Conservation (phyloP, 148 eudicot genomes). For the Vaccinium macrocarpon region DNA sequence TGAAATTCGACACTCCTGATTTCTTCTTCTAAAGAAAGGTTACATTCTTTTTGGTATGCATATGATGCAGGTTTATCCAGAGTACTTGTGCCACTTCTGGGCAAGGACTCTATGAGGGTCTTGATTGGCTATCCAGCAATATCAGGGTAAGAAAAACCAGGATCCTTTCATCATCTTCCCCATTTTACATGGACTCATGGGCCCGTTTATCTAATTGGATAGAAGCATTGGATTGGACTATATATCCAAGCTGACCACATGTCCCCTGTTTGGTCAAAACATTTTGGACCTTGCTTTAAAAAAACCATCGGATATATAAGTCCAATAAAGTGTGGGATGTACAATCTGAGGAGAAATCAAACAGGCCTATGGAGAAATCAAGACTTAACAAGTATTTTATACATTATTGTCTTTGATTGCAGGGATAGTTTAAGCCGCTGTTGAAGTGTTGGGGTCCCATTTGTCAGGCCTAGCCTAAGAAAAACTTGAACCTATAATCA, state of each 20-base stretch:
- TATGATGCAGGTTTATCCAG: slow-evolving; percentile 54
- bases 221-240: too few species aligned
- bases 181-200: background rate
- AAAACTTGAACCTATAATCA: background rate
- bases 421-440: slow-evolving; percentile 10
- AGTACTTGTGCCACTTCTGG: slow-evolving; percentile 59
- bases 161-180: background rate
- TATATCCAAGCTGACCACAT: too few species aligned
- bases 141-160: slow-evolving; percentile 42
- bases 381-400: background rate
- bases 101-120: slow-evolving; percentile 64
- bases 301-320: too few species aligned
- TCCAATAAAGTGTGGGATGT: too few species aligned
- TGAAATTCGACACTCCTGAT: background rate
- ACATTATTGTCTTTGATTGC: background rate
- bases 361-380: too few species aligned
- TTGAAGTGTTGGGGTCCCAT: background rate
- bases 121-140: slow-evolving; percentile 62
- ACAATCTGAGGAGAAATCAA: too few species aligned
- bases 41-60: background rate
- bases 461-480: background rate
- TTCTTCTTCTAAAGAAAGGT: background rate
- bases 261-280: too few species aligned
- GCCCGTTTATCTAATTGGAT: background rate
- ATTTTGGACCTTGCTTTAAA: too few species aligned